Conservation (phyloP, 345 rosid genomes). For the Sapria himalayana region DNA sequence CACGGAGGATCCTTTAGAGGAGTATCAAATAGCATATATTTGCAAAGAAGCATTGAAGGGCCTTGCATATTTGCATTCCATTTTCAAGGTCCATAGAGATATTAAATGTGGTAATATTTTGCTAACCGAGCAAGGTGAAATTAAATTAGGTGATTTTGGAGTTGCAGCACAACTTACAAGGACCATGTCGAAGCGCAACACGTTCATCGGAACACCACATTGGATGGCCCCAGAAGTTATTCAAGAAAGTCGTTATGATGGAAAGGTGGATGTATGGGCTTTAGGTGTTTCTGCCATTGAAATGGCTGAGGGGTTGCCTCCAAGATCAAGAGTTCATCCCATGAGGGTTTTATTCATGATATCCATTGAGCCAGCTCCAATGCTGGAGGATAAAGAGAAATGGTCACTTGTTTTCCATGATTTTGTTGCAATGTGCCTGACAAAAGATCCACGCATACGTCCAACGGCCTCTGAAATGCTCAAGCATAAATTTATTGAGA, state of each 20-base stretch:
- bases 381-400: conserved; percentile 99
- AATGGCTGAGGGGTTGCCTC: conserved; percentile 99
- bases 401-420: conserved; percentile 99
- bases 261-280: conserved; percentile 99
- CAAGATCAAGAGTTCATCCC: conserved; percentile 94
- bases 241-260: conserved; percentile 98
- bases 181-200: conserved; percentile 97
- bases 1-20: conserved; percentile 76
- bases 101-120: conserved; percentile 95
- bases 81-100: conserved; percentile 96
- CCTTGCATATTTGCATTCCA: conserved; percentile 88
- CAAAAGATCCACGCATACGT: conserved; percentile 88
- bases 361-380: conserved; percentile 93
- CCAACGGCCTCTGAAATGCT: conserved; percentile 94
- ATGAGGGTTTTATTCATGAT: conserved; percentile 99
- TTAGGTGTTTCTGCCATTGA: conserved; percentile 99
- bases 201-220: conserved; percentile 98
- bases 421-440: conserved; percentile 88
- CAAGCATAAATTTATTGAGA: conserved; percentile 91
- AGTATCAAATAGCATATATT: conserved; percentile 86
- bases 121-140: conserved; percentile 97
- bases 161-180: conserved; percentile 98
- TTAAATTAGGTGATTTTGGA: conserved; percentile 99
- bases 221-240: conserved; percentile 99
- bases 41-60: conserved; percentile 96